Evolutionary conservation across 352 stramenopile species (phyloP), one percentile per base, ranked within the genome.

Genomic region (Blastocystis sp.): DNA sequence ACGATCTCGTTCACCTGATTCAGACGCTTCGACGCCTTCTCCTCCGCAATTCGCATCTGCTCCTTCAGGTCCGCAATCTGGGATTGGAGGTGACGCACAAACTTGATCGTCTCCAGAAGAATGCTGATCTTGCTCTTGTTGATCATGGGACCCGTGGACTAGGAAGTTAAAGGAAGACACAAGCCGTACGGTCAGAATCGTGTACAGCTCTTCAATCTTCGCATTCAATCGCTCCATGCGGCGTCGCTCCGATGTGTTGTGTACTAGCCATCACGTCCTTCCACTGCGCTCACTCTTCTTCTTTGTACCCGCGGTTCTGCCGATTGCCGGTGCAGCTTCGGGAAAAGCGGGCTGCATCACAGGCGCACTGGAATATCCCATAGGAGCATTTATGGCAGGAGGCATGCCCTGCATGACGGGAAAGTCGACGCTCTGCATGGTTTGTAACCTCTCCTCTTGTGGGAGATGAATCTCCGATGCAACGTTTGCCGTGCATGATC

Each of bases 71-170:
- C 38, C 11, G 3, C 19, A 7, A 87, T 87, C 38, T 87, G 77
- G n/a, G 19, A 34, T n/a, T 87, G 34, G 0, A 87, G 34, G 21
- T 87, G 77, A 11, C 52, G 62, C 11, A 87, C 23, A 52, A 76
- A 87, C n/a, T 87, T 74, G 45, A 87, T 56, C 2, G 77, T 59
- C 62, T 87, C 77, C 65, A 77, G 69, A 11, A 87, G 28, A 45
- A 87, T 74, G 28, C 71, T 87, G 45, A 87, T 87, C 34, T 87
- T 87, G 77, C 65, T 87, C 45, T 87, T 87, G 65, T 77, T 77
- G 28, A 87, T 87, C 4, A 87, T 78, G 28, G 65, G 43, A n/a
- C 77, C 77, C 43, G 62, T 87, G 28, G 62, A 77, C 77, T 87
- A 78, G 0, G n/a, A 40, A 59, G 28, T n/a, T 23, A 23, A 52